A percentile compares a stretch with the other conserved stretches of the same genome.
phyloP scores from a whole-genome alignment of 2,329 filamentous ascomycete genomes.

The Trichophaea hybrida region DNA sequence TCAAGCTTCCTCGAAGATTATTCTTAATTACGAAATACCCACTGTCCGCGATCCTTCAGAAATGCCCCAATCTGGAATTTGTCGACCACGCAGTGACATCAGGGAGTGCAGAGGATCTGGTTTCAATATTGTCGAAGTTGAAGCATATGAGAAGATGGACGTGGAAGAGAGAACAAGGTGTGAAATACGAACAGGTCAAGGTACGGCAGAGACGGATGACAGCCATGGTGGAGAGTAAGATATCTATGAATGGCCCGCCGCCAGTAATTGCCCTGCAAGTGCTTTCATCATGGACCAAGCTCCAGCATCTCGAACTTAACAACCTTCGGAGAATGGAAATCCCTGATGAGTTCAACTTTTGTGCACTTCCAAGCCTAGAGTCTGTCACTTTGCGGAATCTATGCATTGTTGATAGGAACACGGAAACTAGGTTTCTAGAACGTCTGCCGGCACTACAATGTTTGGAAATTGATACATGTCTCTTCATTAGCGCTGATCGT shows the following conservation, averaged over 20 bases:
- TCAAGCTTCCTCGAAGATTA: conserved; percentile 4
- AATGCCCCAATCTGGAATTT: conserved; percentile 7
- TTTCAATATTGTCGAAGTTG: neutral
- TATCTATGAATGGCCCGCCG: neutral
- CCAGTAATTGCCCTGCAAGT: neutral
- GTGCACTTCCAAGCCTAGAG: neutral
- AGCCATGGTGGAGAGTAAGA: conserved; percentile 1
- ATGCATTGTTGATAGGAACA: neutral
- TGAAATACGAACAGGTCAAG: conserved; percentile 2
- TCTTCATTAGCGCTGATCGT: conserved; percentile 4
- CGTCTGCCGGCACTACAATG: neutral
- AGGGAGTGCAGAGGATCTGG: neutral
- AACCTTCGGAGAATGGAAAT: conserved; percentile 1
- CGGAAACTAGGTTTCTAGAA: conserved; percentile 1
- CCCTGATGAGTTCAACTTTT: conserved; percentile 4
- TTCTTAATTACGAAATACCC: conserved; percentile 7
- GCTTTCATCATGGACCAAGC: neutral
- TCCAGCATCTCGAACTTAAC: conserved; percentile 3
- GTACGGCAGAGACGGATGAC: neutral
- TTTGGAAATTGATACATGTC: conserved; percentile 3
- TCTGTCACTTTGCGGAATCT: conserved; percentile 1
- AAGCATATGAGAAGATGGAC: conserved; percentile 1
- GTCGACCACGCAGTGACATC: conserved; percentile 1
- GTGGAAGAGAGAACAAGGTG: conserved; percentile 3
- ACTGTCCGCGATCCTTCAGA: conserved; percentile 5